A percentile compares a stretch with the other conserved stretches of the same genome.
These are phyloP conservation scores for Plasmodium gonderi DNA, from an alignment of 169 alveolate species.

Conservation along the genomic window DNA sequence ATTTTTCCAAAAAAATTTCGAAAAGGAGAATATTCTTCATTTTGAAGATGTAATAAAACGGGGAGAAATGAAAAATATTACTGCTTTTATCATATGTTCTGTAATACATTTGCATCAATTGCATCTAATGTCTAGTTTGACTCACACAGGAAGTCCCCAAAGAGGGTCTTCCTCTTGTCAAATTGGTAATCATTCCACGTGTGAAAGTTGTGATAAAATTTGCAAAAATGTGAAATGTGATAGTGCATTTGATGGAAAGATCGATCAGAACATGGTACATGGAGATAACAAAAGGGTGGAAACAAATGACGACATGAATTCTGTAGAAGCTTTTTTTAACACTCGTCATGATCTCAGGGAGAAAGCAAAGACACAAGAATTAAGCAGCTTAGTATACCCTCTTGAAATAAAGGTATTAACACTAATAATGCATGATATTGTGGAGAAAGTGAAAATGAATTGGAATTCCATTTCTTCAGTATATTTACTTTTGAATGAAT, in stretches of 20 bases:
- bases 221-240: no score
- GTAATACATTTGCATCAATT: conserved; percentile 5
- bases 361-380: no score
- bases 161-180: neutral
- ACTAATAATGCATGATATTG: neutral
- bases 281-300: no score
- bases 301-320: no score
- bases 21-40: neutral
- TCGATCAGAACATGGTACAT: no score
- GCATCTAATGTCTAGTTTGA: neutral
- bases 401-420: neutral
- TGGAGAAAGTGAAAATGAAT: neutral
- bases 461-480: neutral
- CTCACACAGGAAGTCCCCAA: neutral
- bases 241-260: no score
- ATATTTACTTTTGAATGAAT: conserved; percentile 3
- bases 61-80: conserved; percentile 11
- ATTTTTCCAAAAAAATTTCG: neutral
- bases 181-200: no score
- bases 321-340: no score
- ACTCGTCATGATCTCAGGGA: no score
- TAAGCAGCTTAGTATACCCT: neutral
- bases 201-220: no score
- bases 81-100: conserved; percentile 5
- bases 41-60: neutral